A percentile compares a stretch with the other conserved stretches of the same genome.
phyloP scores from a whole-genome alignment of 2,329 filamentous ascomycete genomes.

The Cordyceps cateniannulata region DNA sequence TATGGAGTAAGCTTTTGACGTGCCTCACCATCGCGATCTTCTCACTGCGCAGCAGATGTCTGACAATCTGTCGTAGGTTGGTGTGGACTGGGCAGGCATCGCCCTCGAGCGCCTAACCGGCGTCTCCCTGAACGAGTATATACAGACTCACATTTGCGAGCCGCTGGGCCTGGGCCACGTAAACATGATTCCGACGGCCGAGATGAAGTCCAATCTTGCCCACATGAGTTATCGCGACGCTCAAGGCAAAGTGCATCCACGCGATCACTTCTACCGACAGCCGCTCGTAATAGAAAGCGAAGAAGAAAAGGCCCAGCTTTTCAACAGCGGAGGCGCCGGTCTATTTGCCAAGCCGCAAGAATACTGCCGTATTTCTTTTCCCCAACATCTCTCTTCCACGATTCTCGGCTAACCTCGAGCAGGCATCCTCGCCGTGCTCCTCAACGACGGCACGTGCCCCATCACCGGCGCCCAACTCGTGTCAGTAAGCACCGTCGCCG shows the following conservation, averaged over 20 bases:
- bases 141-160: slow-evolving; percentile 39
- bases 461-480: slow-evolving; percentile 49
- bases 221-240: slow-evolving; percentile 48
- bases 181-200: slow-evolving; percentile 48
- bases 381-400: neutral
- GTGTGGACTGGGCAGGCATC: slow-evolving; percentile 49
- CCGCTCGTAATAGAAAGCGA: slow-evolving; percentile 35
- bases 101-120: slow-evolving; percentile 39
- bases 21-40: neutral
- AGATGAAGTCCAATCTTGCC: slow-evolving; percentile 49
- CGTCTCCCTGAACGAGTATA: slow-evolving; percentile 39
- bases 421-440: slow-evolving; percentile 54
- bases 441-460: slow-evolving; percentile 59
- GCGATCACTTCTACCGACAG: slow-evolving; percentile 45
- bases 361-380: slow-evolving; percentile 44
- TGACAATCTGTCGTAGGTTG: slow-evolving; percentile 28
- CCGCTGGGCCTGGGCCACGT: slow-evolving; percentile 43
- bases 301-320: slow-evolving; percentile 35
- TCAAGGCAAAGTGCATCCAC: slow-evolving; percentile 32
- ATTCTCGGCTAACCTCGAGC: neutral
- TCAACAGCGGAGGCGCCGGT: slow-evolving; percentile 57
- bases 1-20: slow-evolving; percentile 44
- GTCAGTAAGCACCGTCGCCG: slow-evolving; percentile 48
- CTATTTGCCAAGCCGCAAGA: slow-evolving; percentile 54
- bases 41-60: neutral